Evolutionary conservation across 768 basidiomycete species (phyloP).

Genomic region (Phylloporus arenicola): DNA sequence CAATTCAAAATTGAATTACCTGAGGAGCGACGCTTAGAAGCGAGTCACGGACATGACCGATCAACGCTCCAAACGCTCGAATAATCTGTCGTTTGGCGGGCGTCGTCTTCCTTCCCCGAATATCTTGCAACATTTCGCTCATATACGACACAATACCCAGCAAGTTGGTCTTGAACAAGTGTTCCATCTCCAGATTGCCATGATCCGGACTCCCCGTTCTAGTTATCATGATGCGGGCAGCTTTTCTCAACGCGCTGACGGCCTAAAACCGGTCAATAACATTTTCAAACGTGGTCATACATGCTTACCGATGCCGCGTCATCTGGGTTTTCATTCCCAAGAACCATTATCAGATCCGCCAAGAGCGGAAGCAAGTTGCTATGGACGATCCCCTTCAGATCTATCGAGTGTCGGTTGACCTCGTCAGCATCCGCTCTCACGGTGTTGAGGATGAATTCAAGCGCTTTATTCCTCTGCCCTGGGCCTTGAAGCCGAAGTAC

Average conservation of each 20-base stretch:
- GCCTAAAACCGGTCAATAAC: slow-evolving; percentile 38
- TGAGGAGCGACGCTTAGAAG: slow-evolving; percentile 82
- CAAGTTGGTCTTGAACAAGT: slow-evolving; percentile 69
- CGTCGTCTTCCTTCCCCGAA: slow-evolving; percentile 68
- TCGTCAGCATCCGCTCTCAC: slow-evolving; percentile 43
- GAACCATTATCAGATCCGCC: slow-evolving; percentile 65
- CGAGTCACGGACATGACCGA: slow-evolving; percentile 61
- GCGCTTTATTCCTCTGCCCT: slow-evolving; percentile 49
- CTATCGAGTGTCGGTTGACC: slow-evolving; percentile 30
- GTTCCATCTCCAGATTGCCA: slow-evolving; percentile 39
- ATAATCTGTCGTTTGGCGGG: slow-evolving; percentile 71
- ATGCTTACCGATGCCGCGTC: slow-evolving; percentile 41
- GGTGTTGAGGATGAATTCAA: slow-evolving; percentile 59
- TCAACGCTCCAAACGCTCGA: slow-evolving; percentile 68
- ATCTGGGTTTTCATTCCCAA: slow-evolving; percentile 63
- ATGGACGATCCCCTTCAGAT: slow-evolving; percentile 50
- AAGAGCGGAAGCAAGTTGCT: slow-evolving; percentile 67
- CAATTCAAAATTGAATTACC: slow-evolving; percentile 40
- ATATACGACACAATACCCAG: slow-evolving; percentile 81
- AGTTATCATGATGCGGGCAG: slow-evolving; percentile 32
- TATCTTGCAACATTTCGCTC: slow-evolving; percentile 82
- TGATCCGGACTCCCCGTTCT: slow-evolving; percentile 24
- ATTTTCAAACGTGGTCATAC: slow-evolving; percentile 17
- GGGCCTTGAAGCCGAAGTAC: slow-evolving; percentile 56
- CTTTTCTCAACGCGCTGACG: slow-evolving; percentile 39